Percentiles rank a stretch among this genome's conserved stretches.
Conservation (phyloP, 2,329 filamentous ascomycete genomes). For the Arthroderma sp. region DNA sequence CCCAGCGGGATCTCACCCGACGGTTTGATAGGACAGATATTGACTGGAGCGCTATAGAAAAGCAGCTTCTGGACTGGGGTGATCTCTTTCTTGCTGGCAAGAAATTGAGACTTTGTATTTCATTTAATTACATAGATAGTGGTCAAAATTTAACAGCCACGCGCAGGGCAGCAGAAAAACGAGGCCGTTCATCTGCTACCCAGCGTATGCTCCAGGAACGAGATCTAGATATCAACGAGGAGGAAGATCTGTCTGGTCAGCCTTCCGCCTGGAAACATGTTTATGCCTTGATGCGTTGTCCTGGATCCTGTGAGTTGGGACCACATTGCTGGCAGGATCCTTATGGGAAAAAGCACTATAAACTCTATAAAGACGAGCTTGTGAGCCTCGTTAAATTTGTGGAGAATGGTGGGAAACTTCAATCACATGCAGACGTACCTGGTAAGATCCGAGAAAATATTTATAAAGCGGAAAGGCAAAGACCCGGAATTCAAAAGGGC, state of each 20-base stretch:
- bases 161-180: slow-evolving; percentile 5
- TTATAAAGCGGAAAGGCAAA: slow-evolving; percentile 20
- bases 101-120: slow-evolving; percentile 18
- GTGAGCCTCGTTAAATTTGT: slow-evolving; percentile 18
- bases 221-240: slow-evolving; percentile 6
- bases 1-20: slow-evolving; percentile 19
- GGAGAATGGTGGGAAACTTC: slow-evolving; percentile 14
- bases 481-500: slow-evolving; percentile 14
- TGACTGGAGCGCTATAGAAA: slow-evolving; percentile 19
- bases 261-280: slow-evolving; percentile 8
- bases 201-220: slow-evolving; percentile 7
- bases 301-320: no score
- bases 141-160: neutral
- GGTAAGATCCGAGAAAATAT: slow-evolving; percentile 20
- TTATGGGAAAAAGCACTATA: slow-evolving; percentile 22
- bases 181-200: slow-evolving; percentile 7
- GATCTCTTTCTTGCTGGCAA: slow-evolving; percentile 17
- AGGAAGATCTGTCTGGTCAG: slow-evolving; percentile 2
- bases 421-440: slow-evolving; percentile 19
- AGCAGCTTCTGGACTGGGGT: slow-evolving; percentile 16
- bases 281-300: slow-evolving; percentile 9
- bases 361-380: slow-evolving; percentile 18
- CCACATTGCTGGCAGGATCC: slow-evolving; percentile 22
- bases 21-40: slow-evolving; percentile 18
- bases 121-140: slow-evolving; percentile 20